Conservation (phyloP, 2,329 filamentous ascomycete species). For the Dactylellina leptospora region DNA sequence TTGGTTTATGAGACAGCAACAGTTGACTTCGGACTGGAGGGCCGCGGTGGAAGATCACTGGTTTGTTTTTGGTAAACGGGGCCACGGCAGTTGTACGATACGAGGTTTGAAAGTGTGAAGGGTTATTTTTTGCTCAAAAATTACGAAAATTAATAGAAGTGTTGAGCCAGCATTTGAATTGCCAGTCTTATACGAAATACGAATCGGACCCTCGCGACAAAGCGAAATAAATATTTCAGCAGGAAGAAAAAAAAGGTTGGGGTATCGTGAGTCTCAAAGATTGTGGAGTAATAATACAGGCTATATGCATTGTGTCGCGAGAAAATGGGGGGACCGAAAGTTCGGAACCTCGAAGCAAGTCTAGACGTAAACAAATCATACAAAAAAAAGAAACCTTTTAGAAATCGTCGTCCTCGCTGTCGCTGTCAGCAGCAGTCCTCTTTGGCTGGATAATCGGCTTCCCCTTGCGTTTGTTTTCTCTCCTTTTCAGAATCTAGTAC, state of each 20-base stretch:
- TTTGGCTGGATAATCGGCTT: conserved; percentile 38
- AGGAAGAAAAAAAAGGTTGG: conserved; percentile 1
- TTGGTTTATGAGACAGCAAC: too few species aligned
- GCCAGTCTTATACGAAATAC: background rate
- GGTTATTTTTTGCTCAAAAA: background rate
- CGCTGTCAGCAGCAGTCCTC: conserved; percentile 10
- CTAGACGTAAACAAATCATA: background rate
- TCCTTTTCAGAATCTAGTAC: conserved; percentile 38
- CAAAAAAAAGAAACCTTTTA: conserved; percentile 1
- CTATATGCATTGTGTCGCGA: background rate
- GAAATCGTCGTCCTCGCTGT: conserved; percentile 40
- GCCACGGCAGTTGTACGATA: conserved; percentile 51
- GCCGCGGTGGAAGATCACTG: conserved; percentile 1
- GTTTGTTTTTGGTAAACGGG: conserved; percentile 3
- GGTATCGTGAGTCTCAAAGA: background rate
- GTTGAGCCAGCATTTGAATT: conserved; percentile 3
- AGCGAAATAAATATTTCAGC: too few species aligned
- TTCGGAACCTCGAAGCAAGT: background rate
- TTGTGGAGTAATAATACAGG: conserved; percentile 4
- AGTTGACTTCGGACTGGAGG: background rate
- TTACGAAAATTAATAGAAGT: background rate
- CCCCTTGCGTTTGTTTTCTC: conserved; percentile 48
- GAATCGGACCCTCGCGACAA: too few species aligned
- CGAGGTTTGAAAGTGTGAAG: conserved; percentile 10
- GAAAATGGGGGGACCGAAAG: background rate